Percentiles rank a stretch among this genome's conserved stretches.
Evolutionary conservation across 2,329 filamentous ascomycete species (phyloP).

Genomic region (Macrophomina tecta): DNA sequence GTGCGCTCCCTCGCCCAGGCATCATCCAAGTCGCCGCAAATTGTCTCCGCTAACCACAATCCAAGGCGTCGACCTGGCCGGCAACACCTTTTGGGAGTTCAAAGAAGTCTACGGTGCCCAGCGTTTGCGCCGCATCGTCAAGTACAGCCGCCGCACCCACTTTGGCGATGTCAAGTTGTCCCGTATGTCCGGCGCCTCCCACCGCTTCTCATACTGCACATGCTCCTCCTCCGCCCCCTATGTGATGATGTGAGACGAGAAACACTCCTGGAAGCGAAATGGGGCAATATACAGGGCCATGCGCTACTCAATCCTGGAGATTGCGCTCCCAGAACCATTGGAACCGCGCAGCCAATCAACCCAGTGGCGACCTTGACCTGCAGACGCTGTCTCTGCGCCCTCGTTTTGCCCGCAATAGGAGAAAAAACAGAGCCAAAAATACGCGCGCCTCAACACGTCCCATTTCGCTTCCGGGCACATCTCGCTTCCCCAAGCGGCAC

Average conservation of each 20-base stretch:
- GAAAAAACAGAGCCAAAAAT: not conserved
- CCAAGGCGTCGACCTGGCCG: constrained; percentile 64
- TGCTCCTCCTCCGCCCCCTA: constrained; percentile 7
- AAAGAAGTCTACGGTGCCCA: constrained; percentile 61
- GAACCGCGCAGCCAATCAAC: not conserved
- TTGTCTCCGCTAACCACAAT: not conserved
- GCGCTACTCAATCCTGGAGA: not conserved
- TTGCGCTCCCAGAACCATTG: not conserved
- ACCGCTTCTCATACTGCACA: not conserved
- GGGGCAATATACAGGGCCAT: constrained; percentile 31
- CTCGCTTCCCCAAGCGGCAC: constrained; percentile 16
- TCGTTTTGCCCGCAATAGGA: not conserved
- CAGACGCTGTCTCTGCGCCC: not conserved
- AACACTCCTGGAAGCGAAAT: constrained; percentile 9
- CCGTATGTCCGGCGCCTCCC: constrained; percentile 46
- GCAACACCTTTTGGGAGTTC: constrained; percentile 73
- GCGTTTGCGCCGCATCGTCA: constrained; percentile 64
- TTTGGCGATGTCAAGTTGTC: constrained; percentile 66
- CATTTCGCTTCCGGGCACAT: constrained; percentile 9
- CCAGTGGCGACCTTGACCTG: not conserved
- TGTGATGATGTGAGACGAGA: constrained; percentile 23
- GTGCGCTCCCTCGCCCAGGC: constrained; percentile 43
- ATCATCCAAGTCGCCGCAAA: constrained; percentile 8
- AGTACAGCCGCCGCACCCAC: constrained; percentile 59
- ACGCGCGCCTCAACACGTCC: not conserved